Percentiles rank a stretch among this genome's conserved stretches.
These are phyloP conservation scores for Raffaelea deltoideospora DNA, from an alignment of 2,329 filamentous ascomycete species.

Conservation along the genomic window DNA sequence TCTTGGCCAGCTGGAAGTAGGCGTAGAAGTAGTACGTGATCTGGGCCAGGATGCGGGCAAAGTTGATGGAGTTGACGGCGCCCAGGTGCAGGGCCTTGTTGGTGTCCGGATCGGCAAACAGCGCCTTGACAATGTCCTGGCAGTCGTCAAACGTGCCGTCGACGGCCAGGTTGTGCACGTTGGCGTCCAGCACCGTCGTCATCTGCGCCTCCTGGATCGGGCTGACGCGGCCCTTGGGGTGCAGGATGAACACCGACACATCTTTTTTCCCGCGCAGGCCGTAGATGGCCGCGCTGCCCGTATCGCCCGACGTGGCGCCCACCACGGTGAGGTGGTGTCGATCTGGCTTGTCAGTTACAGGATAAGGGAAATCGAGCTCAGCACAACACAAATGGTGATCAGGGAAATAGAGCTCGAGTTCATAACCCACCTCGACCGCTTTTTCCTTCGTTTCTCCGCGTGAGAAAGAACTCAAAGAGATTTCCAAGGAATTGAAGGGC, in stretches of 20 bases:
- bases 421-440: constrained; percentile 29
- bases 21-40: constrained; percentile 95
- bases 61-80: constrained; percentile 96
- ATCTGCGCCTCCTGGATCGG: constrained; percentile 94
- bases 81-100: constrained; percentile 74
- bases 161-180: constrained; percentile 85
- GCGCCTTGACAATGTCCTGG: constrained; percentile 88
- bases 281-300: constrained; percentile 90
- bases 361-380: not conserved
- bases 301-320: constrained; percentile 76
- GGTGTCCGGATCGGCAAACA: constrained; percentile 74
- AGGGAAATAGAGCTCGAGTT: not conserved
- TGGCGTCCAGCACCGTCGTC: constrained; percentile 81
- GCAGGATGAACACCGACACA: constrained; percentile 88
- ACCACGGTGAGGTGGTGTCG: constrained; percentile 75
- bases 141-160: constrained; percentile 92
- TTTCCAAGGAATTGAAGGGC: constrained; percentile 94
- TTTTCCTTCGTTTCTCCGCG: constrained; percentile 57
- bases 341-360: constrained; percentile 22
- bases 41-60: constrained; percentile 85
- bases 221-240: constrained; percentile 79
- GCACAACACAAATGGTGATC: not conserved
- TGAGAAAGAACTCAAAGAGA: constrained; percentile 78
- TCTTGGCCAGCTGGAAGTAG: constrained; percentile 65
- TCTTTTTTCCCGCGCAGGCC: constrained; percentile 91